These are phyloP conservation scores for Sporormia fimetaria DNA, from an alignment of 495 filamentous ascomycete species.

Conservation along the genomic window DNA sequence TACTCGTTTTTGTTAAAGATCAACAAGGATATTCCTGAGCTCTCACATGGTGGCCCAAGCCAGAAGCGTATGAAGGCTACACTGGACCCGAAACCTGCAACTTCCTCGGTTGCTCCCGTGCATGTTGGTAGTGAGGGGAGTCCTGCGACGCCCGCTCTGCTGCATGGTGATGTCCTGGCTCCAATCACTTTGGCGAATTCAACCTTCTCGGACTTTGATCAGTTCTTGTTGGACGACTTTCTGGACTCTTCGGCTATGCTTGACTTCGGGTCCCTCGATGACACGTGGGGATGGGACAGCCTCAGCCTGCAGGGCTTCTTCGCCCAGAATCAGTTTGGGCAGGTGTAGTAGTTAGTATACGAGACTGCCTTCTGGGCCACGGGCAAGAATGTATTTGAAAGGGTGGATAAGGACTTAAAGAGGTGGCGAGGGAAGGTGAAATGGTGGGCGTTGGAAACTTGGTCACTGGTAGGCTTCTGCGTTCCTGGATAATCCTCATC, in stretches of 20 bases:
- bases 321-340: conserved; percentile 1
- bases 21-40: conserved; percentile 1
- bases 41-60: not conserved
- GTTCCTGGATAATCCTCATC: too few relatives aligned
- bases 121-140: not conserved
- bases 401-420: too few relatives aligned
- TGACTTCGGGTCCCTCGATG: conserved; percentile 13
- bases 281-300: conserved; percentile 14
- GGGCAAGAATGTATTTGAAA: too few relatives aligned
- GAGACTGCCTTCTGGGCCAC: too few relatives aligned
- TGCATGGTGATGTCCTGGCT: not conserved
- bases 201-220: conserved; percentile 10
- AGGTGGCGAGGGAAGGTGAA: too few relatives aligned
- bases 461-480: too few relatives aligned
- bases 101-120: not conserved
- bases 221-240: conserved; percentile 11
- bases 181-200: not conserved
- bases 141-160: conserved; percentile 1
- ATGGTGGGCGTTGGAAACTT: too few relatives aligned
- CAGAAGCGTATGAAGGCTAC: not conserved
- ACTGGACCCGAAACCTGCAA: not conserved
- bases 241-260: not conserved
- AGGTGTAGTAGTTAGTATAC: too few relatives aligned
- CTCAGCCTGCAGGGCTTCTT: conserved; percentile 12
- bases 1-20: conserved; percentile 22